Percentiles rank a stretch among this genome's conserved stretches.
phyloP scores from a whole-genome alignment of 345 rosid species.

The Nephelium lappaceum region DNA sequence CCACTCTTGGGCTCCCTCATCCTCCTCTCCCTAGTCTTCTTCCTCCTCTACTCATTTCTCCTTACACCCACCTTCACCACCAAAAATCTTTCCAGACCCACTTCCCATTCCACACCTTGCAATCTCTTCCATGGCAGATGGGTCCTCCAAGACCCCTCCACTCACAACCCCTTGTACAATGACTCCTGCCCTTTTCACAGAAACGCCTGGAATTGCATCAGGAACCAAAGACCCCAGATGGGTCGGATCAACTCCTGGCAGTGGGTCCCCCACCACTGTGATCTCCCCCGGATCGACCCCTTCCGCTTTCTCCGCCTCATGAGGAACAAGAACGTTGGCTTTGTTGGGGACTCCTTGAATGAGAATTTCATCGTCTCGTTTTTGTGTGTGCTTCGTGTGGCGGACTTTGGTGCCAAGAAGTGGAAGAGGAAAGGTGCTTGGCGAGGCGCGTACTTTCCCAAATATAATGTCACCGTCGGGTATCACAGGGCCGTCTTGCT shows the following conservation, averaged over 20 bases:
- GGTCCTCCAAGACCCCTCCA: conserved; percentile 43
- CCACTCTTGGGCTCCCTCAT: conserved; percentile 48
- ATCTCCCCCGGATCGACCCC: conserved; percentile 63
- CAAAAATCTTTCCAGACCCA: conserved; percentile 14
- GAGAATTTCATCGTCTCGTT: conserved; percentile 86
- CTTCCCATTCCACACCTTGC: conserved; percentile 45
- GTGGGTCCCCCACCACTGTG: conserved; percentile 78
- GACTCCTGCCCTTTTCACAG: conserved; percentile 92
- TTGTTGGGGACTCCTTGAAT: conserved; percentile 88
- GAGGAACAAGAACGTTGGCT: conserved; percentile 82
- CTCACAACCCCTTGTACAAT: conserved; percentile 54
- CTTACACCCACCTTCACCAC: conserved; percentile 35
- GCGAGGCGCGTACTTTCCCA: conserved; percentile 93
- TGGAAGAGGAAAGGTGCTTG: conserved; percentile 97
- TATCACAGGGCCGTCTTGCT: conserved; percentile 94
- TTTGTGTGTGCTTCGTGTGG: conserved; percentile 75
- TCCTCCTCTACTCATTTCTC: conserved; percentile 52
- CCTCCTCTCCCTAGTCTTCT: conserved; percentile 53
- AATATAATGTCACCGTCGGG: conserved; percentile 78
- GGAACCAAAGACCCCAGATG: conserved; percentile 71
- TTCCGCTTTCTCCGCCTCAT: conserved; percentile 50
- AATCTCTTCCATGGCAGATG: conserved; percentile 77
- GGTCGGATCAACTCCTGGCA: conserved; percentile 72
- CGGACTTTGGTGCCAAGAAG: conserved; percentile 66
- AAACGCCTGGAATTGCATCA: conserved; percentile 89